These are phyloP conservation scores for Zychaea mexicana DNA, from an alignment of 371 early-diverging fungal species.

Conservation along the genomic window DNA sequence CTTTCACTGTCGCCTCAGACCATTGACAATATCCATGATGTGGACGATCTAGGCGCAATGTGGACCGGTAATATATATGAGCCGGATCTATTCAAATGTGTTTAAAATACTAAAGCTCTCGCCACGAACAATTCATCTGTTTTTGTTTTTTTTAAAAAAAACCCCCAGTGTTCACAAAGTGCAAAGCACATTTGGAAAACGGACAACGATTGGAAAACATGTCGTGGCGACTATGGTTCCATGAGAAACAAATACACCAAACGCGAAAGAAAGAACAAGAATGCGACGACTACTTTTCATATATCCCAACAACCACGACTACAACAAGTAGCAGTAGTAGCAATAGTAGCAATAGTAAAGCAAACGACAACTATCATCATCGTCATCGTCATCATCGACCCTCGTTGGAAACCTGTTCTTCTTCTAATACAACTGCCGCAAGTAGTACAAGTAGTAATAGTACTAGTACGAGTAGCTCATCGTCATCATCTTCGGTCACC, in stretches of 20 bases:
- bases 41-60: constrained; percentile 15
- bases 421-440: not conserved
- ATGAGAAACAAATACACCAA: constrained; percentile 12
- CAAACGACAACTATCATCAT: not conserved
- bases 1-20: constrained; percentile 15
- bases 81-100: too few relatives aligned
- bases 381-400: not conserved
- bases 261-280: constrained; percentile 7
- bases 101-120: too few relatives aligned
- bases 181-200: constrained; percentile 49
- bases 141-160: too few relatives aligned
- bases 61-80: constrained; percentile 5
- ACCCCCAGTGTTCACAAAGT: constrained; percentile 47
- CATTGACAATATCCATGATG: constrained; percentile 12
- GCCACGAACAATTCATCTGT: too few relatives aligned
- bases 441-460: not conserved
- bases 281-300: constrained; percentile 16
- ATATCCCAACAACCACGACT: constrained; percentile 12
- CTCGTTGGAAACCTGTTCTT: constrained; percentile 8
- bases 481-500: not conserved
- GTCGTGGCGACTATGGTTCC: constrained; percentile 44
- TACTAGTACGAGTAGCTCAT: not conserved
- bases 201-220: constrained; percentile 52
- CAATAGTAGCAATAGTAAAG: not conserved
- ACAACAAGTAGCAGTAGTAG: too few relatives aligned